These are phyloP conservation scores for Chalciporus chontae DNA, from an alignment of 768 basidiomycete species.

Conservation along the genomic window DNA sequence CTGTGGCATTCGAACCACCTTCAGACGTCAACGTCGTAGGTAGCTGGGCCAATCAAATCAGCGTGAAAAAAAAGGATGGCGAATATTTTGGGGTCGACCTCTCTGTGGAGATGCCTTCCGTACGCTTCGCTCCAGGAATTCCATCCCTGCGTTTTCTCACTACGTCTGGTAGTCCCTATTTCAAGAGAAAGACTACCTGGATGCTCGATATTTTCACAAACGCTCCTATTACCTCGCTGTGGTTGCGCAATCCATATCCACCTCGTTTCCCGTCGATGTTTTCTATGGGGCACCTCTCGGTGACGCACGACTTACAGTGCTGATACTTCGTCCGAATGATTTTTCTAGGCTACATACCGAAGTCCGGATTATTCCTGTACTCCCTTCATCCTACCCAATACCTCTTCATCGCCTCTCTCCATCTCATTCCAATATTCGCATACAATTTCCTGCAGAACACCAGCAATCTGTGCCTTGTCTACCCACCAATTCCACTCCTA, in stretches of 20 bases:
- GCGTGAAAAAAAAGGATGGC: conserved; percentile 68
- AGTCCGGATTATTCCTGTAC: conserved; percentile 70
- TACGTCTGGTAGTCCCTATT: conserved; percentile 56
- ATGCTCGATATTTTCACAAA: conserved; percentile 89
- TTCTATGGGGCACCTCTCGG: conserved; percentile 54
- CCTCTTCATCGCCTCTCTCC: conserved; percentile 70
- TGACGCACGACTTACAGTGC: conserved; percentile 62
- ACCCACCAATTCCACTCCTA: conserved; percentile 53
- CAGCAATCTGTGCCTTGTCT: conserved; percentile 22
- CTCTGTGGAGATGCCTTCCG: conserved; percentile 83
- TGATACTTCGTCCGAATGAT: conserved; percentile 59
- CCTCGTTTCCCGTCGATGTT: conserved; percentile 51
- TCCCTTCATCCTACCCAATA: conserved; percentile 60
- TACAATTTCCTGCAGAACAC: conserved; percentile 23
- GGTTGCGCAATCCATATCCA: conserved; percentile 59
- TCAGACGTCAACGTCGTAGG: conserved; percentile 75
- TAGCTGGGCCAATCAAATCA: conserved; percentile 79
- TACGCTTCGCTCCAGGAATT: conserved; percentile 33
- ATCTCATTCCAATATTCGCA: conserved; percentile 62
- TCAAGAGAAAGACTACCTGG: conserved; percentile 92
- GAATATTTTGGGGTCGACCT: conserved; percentile 70
- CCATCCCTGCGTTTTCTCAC: background rate
- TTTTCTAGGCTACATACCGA: conserved; percentile 67
- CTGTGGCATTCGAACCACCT: conserved; percentile 76
- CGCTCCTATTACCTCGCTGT: conserved; percentile 84